A percentile compares a stretch with the other conserved stretches of the same genome.
phyloP scores from a whole-genome alignment of 805 yeast species.

The Nakazawaea sp. region DNA sequence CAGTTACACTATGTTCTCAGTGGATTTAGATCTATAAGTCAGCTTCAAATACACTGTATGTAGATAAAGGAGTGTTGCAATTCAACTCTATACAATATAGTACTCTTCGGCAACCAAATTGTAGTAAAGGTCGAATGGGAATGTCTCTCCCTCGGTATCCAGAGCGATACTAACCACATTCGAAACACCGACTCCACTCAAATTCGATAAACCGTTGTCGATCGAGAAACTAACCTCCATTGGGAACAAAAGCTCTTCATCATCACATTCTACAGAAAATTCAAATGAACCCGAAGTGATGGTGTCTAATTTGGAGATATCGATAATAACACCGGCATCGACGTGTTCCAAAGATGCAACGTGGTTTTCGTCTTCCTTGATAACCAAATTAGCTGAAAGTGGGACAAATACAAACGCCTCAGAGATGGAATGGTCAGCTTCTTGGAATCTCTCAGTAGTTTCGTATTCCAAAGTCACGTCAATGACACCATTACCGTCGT shows the following conservation, averaged over 20 bases:
- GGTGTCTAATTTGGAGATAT: constrained; percentile 42
- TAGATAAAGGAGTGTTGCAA: not conserved
- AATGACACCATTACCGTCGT: constrained; percentile 50
- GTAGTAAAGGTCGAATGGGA: constrained; percentile 65
- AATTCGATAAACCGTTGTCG: constrained; percentile 39
- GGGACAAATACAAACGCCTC: constrained; percentile 60
- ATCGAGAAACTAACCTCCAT: constrained; percentile 61
- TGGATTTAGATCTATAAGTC: too few relatives aligned
- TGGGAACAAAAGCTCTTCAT: constrained; percentile 87
- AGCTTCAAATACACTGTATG: not conserved
- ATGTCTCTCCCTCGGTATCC: constrained; percentile 41
- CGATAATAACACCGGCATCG: constrained; percentile 68
- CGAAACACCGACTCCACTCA: constrained; percentile 61
- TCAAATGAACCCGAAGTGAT: constrained; percentile 69
- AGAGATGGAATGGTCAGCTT: constrained; percentile 38
- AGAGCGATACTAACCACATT: constrained; percentile 45
- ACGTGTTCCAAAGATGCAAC: constrained; percentile 50
- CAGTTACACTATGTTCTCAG: not conserved
- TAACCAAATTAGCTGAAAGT: constrained; percentile 45
- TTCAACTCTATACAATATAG: constrained; percentile 40
- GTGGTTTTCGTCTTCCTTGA: constrained; percentile 45
- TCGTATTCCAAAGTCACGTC: constrained; percentile 90
- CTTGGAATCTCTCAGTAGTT: constrained; percentile 34
- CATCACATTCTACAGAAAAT: constrained; percentile 64
- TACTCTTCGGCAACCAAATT: constrained; percentile 54